A percentile compares a stretch with the other conserved stretches of the same genome.
These are phyloP conservation scores for Fonsecaea multimorphosa DNA, from an alignment of 2,329 filamentous ascomycete genomes.

Conservation along the genomic window DNA sequence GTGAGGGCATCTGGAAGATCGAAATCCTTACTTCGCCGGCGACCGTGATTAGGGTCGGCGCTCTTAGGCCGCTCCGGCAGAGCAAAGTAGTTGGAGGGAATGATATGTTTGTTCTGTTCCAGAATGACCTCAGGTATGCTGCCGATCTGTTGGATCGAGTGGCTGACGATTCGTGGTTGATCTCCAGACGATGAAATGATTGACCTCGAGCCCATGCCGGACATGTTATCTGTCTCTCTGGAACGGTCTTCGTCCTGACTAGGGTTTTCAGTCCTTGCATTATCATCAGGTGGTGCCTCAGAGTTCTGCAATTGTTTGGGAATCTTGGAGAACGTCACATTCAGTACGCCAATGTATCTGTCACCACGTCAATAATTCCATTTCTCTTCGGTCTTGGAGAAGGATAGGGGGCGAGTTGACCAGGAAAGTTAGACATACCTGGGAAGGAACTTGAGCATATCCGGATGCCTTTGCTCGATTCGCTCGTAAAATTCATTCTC, in stretches of 20 bases:
- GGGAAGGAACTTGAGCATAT: constrained; percentile 87
- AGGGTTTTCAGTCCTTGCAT: constrained; percentile 8
- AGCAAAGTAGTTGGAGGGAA: constrained; percentile 81
- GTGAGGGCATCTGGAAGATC: constrained; percentile 1
- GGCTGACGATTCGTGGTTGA: constrained; percentile 65
- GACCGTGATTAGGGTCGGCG: constrained; percentile 42
- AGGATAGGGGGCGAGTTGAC: not conserved
- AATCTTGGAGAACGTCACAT: constrained; percentile 91
- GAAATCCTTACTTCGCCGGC: constrained; percentile 31
- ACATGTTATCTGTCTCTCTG: constrained; percentile 3
- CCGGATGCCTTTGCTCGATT: constrained; percentile 87
- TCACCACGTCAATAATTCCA: not conserved
- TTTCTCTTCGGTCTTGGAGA: not conserved
- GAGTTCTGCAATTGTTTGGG: constrained; percentile 60
- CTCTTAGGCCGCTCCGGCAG: constrained; percentile 57
- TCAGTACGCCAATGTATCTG: constrained; percentile 88
- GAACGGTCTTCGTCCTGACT: not conserved
- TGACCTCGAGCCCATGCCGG: constrained; percentile 3
- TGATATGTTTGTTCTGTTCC: constrained; percentile 91
- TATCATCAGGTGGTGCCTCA: constrained; percentile 8
- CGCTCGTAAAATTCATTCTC: constrained; percentile 99
- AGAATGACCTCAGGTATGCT: constrained; percentile 89
- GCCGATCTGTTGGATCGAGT: constrained; percentile 72
- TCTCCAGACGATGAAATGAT: constrained; percentile 36
- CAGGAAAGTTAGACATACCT: constrained; percentile 54